A percentile compares a stretch with the other conserved stretches of the same genome.
Evolutionary conservation across 768 basidiomycete species (phyloP).

Genomic region (Phaffia australis): DNA sequence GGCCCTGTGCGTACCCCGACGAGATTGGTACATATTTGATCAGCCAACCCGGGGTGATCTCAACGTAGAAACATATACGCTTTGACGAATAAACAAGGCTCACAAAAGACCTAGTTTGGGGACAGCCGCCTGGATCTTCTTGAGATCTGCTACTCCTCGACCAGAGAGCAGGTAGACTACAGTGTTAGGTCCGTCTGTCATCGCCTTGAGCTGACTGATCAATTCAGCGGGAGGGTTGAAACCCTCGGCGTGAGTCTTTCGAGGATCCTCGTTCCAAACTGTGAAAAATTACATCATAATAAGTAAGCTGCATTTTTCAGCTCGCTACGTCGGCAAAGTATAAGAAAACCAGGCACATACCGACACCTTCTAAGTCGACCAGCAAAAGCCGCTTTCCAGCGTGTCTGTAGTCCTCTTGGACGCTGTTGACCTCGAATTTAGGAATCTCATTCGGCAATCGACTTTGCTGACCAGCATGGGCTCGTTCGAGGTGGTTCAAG

Average conservation of each 20-base stretch:
- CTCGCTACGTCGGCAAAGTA: too few species aligned
- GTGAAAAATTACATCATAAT: background rate
- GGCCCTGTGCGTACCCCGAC: conserved; percentile 43
- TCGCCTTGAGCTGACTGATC: conserved; percentile 47
- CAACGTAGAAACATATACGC: conserved; percentile 10
- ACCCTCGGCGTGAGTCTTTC: conserved; percentile 19
- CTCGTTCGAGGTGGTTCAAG: conserved; percentile 25
- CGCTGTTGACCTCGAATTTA: conserved; percentile 42
- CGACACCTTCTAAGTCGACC: conserved; percentile 65
- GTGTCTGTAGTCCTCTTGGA: conserved; percentile 59
- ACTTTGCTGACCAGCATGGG: conserved; percentile 20
- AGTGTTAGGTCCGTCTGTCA: conserved; percentile 57
- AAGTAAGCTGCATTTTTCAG: too few species aligned
- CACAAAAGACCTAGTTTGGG: conserved; percentile 67
- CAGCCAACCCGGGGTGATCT: background rate
- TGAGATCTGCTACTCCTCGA: conserved; percentile 53
- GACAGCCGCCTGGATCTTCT: conserved; percentile 50
- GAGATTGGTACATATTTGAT: background rate
- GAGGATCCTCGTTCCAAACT: conserved; percentile 23
- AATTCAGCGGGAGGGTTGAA: conserved; percentile 39
- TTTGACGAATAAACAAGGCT: conserved; percentile 34
- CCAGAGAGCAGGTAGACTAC: conserved; percentile 77
- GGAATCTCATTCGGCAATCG: conserved; percentile 36
- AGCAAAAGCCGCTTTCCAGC: conserved; percentile 56
- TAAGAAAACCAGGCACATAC: background rate